phyloP scores from a whole-genome alignment of 2,329 filamentous ascomycete genomes.

The Periconia macrospinosa region DNA sequence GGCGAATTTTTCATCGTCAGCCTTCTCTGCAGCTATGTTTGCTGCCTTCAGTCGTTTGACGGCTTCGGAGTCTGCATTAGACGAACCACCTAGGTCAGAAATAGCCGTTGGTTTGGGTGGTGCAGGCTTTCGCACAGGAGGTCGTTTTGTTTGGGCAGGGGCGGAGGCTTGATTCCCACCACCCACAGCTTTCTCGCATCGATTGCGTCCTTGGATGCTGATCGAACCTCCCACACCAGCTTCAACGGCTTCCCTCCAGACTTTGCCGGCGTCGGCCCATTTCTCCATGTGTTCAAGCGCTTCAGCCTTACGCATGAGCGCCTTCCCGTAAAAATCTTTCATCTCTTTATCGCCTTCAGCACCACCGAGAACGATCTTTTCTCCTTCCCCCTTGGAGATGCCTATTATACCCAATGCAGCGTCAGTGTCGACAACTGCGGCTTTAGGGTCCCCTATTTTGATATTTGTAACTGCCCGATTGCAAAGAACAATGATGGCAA shows the following conservation, averaged over 20 bases:
- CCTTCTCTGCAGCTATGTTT: slow-evolving; percentile 80
- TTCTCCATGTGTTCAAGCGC: slow-evolving; percentile 94
- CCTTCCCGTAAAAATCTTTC: slow-evolving; percentile 92
- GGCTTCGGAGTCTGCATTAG: slow-evolving; percentile 66
- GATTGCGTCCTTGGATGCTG: slow-evolving; percentile 80
- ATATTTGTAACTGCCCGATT: slow-evolving; percentile 89
- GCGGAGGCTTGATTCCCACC: slow-evolving; percentile 21
- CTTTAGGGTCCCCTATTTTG: slow-evolving; percentile 89
- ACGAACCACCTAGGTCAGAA: slow-evolving; percentile 41
- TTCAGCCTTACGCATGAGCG: slow-evolving; percentile 91
- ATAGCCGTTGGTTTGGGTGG: slow-evolving; percentile 45
- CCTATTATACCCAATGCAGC: slow-evolving; percentile 80
- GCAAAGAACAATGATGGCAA: slow-evolving; percentile 84
- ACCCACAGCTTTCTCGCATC: slow-evolving; percentile 82
- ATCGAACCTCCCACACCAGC: slow-evolving; percentile 81
- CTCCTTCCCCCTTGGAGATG: slow-evolving; percentile 73
- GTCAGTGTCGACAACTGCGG: slow-evolving; percentile 83
- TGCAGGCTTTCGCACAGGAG: slow-evolving; percentile 27
- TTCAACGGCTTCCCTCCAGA: slow-evolving; percentile 84
- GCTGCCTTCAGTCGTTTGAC: slow-evolving; percentile 81
- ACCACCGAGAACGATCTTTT: slow-evolving; percentile 70
- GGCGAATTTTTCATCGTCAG: slow-evolving; percentile 91
- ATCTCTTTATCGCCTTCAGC: slow-evolving; percentile 72
- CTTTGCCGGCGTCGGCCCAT: slow-evolving; percentile 78
- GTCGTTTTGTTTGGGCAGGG: slow-evolving; percentile 22